Percentiles rank a stretch among this genome's conserved stretches.
Conservation (phyloP, 176 grass and related monocot genomes). For the Oryza longistaminata region DNA sequence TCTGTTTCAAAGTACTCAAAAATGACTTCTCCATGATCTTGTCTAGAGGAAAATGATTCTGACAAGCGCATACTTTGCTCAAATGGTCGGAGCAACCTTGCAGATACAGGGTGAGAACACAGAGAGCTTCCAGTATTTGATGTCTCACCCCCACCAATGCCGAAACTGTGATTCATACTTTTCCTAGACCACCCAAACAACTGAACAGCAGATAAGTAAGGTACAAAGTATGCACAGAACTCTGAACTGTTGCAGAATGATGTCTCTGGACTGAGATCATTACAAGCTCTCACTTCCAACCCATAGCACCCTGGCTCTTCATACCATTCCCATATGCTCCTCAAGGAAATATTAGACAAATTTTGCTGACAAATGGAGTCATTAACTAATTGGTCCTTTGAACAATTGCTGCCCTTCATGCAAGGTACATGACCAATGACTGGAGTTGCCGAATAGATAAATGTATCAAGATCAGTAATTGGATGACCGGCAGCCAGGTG, state of each 20-base stretch:
- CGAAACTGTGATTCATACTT: constrained; percentile 22
- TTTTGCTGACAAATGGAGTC: constrained; percentile 40
- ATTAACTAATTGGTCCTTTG: constrained; percentile 31
- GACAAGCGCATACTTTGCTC: constrained; percentile 26
- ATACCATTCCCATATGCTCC: constrained; percentile 68
- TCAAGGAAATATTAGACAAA: constrained; percentile 45
- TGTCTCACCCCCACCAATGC: constrained; percentile 19
- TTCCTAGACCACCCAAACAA: constrained; percentile 59
- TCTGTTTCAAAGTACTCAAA: constrained; percentile 85
- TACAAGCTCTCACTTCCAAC: constrained; percentile 60
- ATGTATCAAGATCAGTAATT: constrained; percentile 60
- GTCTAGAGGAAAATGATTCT: constrained; percentile 33
- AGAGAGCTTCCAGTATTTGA: constrained; percentile 30
- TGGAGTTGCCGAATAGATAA: constrained; percentile 68
- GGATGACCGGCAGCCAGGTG: constrained; percentile 43
- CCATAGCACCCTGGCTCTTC: constrained; percentile 85
- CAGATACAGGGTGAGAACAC: constrained; percentile 27
- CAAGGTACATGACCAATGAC: constrained; percentile 42
- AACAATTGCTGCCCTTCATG: constrained; percentile 35
- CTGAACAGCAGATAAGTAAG: constrained; percentile 76
- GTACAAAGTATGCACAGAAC: constrained; percentile 73
- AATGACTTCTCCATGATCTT: constrained; percentile 48
- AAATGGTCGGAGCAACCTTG: constrained; percentile 19
- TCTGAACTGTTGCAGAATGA: constrained; percentile 32
- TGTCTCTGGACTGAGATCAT: constrained; percentile 35